These are phyloP conservation scores for Serendipita sp. DNA, from an alignment of 768 basidiomycete genomes.

Conservation along the genomic window DNA sequence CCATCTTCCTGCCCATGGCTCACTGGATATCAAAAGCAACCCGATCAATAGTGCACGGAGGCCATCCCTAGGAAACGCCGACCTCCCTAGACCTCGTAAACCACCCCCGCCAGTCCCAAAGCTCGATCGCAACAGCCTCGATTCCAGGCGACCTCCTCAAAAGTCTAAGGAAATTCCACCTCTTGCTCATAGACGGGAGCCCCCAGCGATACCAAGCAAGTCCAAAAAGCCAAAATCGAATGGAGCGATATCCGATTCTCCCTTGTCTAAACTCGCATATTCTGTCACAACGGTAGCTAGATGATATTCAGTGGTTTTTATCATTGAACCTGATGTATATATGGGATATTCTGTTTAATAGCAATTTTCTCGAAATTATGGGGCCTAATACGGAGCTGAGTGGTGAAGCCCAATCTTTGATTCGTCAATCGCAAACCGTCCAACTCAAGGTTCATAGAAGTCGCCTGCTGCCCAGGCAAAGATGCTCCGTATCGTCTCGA, in stretches of 20 bases:
- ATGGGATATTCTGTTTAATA: too few relatives aligned
- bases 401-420: background rate
- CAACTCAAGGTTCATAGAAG: background rate
- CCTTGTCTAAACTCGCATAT: background rate
- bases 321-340: too few relatives aligned
- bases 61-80: background rate
- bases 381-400: background rate
- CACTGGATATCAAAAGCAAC: background rate
- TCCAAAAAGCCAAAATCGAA: background rate
- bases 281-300: constrained; percentile 1
- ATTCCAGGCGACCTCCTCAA: background rate
- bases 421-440: background rate
- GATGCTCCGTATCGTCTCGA: constrained; percentile 5
- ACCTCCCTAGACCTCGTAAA: background rate
- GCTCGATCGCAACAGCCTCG: background rate
- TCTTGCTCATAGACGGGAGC: background rate
- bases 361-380: background rate
- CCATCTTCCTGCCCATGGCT: background rate
- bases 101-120: constrained; percentile 1
- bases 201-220: constrained; percentile 1
- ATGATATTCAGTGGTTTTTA: background rate
- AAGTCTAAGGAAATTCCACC: background rate
- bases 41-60: background rate
- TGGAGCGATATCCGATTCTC: background rate
- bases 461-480: background rate